Conservation (phyloP, 768 basidiomycete species). For the Lanmaoa pseudosensibilis region DNA sequence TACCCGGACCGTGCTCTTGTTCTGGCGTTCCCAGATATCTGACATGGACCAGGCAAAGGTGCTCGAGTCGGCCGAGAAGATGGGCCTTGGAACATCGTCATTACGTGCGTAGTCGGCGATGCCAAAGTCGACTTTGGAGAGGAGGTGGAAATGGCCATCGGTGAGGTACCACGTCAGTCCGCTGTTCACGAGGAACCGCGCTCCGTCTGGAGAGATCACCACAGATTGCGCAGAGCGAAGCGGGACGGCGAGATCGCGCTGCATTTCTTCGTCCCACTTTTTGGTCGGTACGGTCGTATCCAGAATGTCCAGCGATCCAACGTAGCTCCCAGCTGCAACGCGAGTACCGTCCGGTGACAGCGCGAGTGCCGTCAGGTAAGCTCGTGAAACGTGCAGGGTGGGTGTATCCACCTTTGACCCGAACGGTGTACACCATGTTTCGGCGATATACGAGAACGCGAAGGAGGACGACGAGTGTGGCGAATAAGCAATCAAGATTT, state of each 20-base stretch:
- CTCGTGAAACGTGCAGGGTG: background rate
- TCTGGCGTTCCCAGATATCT: background rate
- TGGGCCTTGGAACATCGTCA: background rate
- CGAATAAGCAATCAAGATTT: slow-evolving; percentile 5
- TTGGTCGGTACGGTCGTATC: slow-evolving; percentile 3
- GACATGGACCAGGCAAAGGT: slow-evolving; percentile 9
- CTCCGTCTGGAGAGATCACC: slow-evolving; percentile 10
- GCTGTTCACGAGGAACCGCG: slow-evolving; percentile 3
- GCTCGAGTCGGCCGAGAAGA: slow-evolving; percentile 10
- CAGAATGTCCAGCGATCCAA: slow-evolving; percentile 8
- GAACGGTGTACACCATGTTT: background rate
- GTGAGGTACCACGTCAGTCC: slow-evolving; percentile 1
- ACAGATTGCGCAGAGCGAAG: background rate
- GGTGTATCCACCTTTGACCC: background rate
- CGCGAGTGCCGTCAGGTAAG: slow-evolving; percentile 10
- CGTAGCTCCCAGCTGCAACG: slow-evolving; percentile 11
- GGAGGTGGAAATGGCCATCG: background rate
- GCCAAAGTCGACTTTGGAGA: slow-evolving; percentile 13
- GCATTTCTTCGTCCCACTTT: slow-evolving; percentile 11
- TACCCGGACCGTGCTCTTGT: slow-evolving; percentile 3
- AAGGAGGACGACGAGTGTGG: background rate
- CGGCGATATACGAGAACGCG: slow-evolving; percentile 1
- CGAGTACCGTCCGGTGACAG: slow-evolving; percentile 19
- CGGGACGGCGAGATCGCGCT: background rate
- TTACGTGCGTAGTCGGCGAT: background rate